Evolutionary conservation across 2,329 filamentous ascomycete species (phyloP).

Genomic region (Fusarium odoratissimum): DNA sequence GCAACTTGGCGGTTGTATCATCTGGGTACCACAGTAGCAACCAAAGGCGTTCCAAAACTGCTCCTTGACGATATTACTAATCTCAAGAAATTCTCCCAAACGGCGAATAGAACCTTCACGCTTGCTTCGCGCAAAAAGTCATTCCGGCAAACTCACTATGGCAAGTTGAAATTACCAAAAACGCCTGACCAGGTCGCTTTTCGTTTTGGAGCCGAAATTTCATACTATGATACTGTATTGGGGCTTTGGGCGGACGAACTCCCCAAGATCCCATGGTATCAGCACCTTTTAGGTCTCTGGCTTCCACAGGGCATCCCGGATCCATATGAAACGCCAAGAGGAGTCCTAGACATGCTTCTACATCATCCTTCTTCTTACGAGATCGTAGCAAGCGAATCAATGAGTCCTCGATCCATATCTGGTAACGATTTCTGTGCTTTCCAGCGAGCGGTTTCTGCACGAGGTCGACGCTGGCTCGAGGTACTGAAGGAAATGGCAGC

Average conservation of each 20-base stretch:
- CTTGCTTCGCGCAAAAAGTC: slow-evolving; percentile 44
- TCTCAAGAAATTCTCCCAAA: not conserved
- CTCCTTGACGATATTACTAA: not conserved
- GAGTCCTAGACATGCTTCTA: not conserved
- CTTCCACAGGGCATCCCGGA: slow-evolving; percentile 28
- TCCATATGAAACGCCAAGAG: slow-evolving; percentile 6
- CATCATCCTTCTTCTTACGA: slow-evolving; percentile 64
- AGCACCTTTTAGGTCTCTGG: slow-evolving; percentile 43
- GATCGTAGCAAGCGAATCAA: slow-evolving; percentile 60
- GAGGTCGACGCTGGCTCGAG: slow-evolving; percentile 60
- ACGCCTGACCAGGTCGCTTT: slow-evolving; percentile 14
- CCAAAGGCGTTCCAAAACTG: not conserved
- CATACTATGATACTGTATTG: slow-evolving; percentile 25
- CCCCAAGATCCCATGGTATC: slow-evolving; percentile 1
- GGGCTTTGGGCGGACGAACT: slow-evolving; percentile 29
- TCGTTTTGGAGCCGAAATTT: slow-evolving; percentile 31
- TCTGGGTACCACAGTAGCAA: not conserved
- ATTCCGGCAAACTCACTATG: slow-evolving; percentile 45
- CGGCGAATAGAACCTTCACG: not conserved
- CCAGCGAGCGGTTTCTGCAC: slow-evolving; percentile 60
- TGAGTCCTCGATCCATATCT: slow-evolving; percentile 59
- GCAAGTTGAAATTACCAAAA: slow-evolving; percentile 28
- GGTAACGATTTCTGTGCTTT: slow-evolving; percentile 65
- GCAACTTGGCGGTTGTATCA: slow-evolving; percentile 30
- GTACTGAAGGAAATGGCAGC: slow-evolving; percentile 63